Conservation (phyloP, 352 stramenopile genomes). For the Globisporangium nunn region DNA sequence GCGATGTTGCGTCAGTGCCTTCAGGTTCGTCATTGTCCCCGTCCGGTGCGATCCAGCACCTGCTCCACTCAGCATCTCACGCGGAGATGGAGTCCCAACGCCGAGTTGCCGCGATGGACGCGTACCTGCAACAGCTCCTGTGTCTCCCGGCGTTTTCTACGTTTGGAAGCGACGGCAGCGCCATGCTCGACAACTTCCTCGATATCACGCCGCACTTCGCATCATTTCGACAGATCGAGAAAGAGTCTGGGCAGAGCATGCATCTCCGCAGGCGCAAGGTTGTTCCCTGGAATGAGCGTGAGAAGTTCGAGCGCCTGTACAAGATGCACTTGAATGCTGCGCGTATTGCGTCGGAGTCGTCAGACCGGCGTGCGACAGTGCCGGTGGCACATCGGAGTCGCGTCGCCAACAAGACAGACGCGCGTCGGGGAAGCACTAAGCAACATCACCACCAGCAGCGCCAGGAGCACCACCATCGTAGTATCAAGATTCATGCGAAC, state of each 20-base stretch:
- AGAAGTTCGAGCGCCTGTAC: constrained; percentile 53
- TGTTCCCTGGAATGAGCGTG: constrained; percentile 41
- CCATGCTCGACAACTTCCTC: constrained; percentile 64
- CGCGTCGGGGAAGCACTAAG: constrained; percentile 2
- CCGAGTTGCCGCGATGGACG: constrained; percentile 29
- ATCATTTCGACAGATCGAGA: constrained; percentile 41
- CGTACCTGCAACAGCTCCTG: constrained; percentile 49
- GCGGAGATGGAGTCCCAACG: constrained; percentile 29
- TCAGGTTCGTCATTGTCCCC: constrained; percentile 15
- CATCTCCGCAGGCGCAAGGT: constrained; percentile 38
- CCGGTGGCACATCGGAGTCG: neutral
- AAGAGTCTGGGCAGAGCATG: constrained; percentile 33
- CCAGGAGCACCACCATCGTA: constrained; percentile 12
- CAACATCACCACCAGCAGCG: constrained; percentile 9
- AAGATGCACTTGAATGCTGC: constrained; percentile 32
- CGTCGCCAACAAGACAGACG: constrained; percentile 1
- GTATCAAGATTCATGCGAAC: neutral
- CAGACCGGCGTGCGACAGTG: neutral
- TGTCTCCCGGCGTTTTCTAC: constrained; percentile 38
- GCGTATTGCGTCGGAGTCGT: constrained; percentile 6
- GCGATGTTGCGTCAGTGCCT: constrained; percentile 36
- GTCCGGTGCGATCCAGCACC: constrained; percentile 13
- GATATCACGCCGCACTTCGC: constrained; percentile 49
- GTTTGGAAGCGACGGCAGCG: constrained; percentile 45
- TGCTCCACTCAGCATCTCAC: constrained; percentile 18